A percentile compares a stretch with the other conserved stretches of the same genome.
phyloP scores from a whole-genome alignment of 2,329 filamentous ascomycete species.

The Biscogniauxia marginata region DNA sequence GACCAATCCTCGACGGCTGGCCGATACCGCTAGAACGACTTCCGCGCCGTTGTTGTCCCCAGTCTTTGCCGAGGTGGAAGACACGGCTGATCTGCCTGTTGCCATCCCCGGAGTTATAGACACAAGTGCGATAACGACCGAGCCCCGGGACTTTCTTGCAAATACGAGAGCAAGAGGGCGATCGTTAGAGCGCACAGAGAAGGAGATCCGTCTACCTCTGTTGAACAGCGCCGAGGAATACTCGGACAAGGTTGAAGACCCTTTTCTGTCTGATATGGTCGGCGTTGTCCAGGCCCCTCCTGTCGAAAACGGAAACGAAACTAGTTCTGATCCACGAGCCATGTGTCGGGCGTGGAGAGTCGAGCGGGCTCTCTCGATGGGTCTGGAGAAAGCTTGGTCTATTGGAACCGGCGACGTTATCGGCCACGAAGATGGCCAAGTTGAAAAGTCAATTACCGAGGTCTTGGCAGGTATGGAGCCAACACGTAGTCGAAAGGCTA shows the following conservation, averaged over 20 bases:
- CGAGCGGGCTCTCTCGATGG: conserved; percentile 43
- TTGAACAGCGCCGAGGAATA: conserved; percentile 24
- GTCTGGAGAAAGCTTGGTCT: conserved; percentile 61
- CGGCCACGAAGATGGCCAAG: conserved; percentile 52
- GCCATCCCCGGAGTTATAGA: conserved; percentile 33
- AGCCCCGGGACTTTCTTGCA: conserved; percentile 35
- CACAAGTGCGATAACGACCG: conserved; percentile 34
- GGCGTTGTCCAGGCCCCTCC: conserved; percentile 8
- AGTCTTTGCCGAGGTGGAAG: conserved; percentile 12
- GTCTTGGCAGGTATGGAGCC: conserved; percentile 60
- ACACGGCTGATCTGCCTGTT: conserved; percentile 21
- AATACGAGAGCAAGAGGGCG: conserved; percentile 35
- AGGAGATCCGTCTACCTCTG: conserved; percentile 38
- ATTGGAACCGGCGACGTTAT: conserved; percentile 53
- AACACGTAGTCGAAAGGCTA: conserved; percentile 65
- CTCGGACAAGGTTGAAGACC: conserved; percentile 33
- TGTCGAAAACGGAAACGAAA: conserved; percentile 18
- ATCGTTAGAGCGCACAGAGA: conserved; percentile 43
- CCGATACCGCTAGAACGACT: conserved; percentile 34
- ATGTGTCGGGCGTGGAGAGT: conserved; percentile 38
- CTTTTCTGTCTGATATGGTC: conserved; percentile 29
- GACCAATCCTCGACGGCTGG: conserved; percentile 31
- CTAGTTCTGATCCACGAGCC: conserved; percentile 26
- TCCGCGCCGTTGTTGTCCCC: conserved; percentile 27
- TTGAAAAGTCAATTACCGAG: conserved; percentile 64